A percentile compares a stretch with the other conserved stretches of the same genome.
Evolutionary conservation across 2,329 filamentous ascomycete genomes (phyloP).

Genomic region (Zymoseptoria passerinii): DNA sequence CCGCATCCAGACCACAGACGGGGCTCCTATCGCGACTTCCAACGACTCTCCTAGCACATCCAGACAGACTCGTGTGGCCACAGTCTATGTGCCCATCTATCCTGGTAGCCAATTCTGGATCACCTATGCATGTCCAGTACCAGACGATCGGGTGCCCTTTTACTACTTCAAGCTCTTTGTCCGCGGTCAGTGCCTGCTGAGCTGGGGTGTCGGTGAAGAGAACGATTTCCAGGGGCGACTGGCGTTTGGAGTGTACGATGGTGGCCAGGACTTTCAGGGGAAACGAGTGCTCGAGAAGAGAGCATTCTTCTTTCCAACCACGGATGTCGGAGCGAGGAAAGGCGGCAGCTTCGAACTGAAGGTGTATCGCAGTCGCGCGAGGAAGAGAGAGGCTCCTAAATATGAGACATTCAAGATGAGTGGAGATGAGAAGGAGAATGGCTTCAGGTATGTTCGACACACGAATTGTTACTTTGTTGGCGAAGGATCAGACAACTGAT

Average conservation of each 20-base stretch:
- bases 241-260: conserved; percentile 38
- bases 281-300: conserved; percentile 34
- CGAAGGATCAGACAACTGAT: background rate
- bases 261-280: conserved; percentile 23
- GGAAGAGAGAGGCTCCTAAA: conserved; percentile 31
- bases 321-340: conserved; percentile 9
- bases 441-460: background rate
- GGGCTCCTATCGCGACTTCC: background rate
- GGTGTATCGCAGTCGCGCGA: conserved; percentile 34
- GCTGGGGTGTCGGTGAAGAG: conserved; percentile 37
- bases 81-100: conserved; percentile 16
- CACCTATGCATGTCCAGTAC: conserved; percentile 28
- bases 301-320: conserved; percentile 32
- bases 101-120: conserved; percentile 35
- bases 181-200: conserved; percentile 32
- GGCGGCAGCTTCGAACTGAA: conserved; percentile 34
- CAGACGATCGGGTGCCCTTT: conserved; percentile 10
- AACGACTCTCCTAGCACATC: background rate
- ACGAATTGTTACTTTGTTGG: background rate
- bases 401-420: conserved; percentile 10
- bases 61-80: background rate
- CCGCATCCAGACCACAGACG: conserved; percentile 13
- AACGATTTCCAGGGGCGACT: conserved; percentile 38
- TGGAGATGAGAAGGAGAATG: background rate
- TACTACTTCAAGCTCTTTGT: conserved; percentile 43